phyloP scores from a whole-genome alignment of 768 basidiomycete species.

The Macrolepiota albuminosa region DNA sequence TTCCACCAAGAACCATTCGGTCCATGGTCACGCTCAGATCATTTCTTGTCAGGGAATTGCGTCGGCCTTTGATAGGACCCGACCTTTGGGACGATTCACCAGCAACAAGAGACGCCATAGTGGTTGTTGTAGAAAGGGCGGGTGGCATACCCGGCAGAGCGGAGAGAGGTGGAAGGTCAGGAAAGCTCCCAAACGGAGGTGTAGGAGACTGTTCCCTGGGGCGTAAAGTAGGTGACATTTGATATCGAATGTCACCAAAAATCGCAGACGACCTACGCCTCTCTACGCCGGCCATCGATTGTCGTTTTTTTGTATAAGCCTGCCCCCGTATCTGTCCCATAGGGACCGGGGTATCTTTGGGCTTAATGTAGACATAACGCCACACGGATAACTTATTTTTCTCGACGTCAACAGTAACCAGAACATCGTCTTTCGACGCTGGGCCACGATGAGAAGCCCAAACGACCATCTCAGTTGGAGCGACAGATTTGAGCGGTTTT shows the following conservation, averaged over 20 bases:
- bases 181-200: conserved; percentile 30
- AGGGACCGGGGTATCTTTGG: conserved; percentile 47
- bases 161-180: conserved; percentile 39
- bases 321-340: conserved; percentile 23
- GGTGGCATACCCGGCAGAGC: conserved; percentile 51
- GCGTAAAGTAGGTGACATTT: conserved; percentile 31
- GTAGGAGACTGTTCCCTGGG: conserved; percentile 31
- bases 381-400: conserved; percentile 57
- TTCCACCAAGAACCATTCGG: conserved; percentile 59
- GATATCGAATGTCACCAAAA: conserved; percentile 30
- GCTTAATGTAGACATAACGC: conserved; percentile 67
- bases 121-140: conserved; percentile 45
- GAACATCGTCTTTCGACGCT: conserved; percentile 38
- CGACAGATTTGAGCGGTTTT: conserved; percentile 48
- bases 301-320: conserved; percentile 32
- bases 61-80: conserved; percentile 26
- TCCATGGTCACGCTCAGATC: conserved; percentile 61
- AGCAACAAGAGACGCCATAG: conserved; percentile 44
- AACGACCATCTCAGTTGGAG: conserved; percentile 61
- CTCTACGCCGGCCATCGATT: conserved; percentile 30
- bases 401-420: conserved; percentile 57
- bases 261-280: conserved; percentile 36
- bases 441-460: conserved; percentile 48
- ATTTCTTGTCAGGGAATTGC: conserved; percentile 46
- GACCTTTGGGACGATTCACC: conserved; percentile 29